Evolutionary conservation across 108 stramenopile species (phyloP).

Genomic region (Nitzschia putrida): DNA sequence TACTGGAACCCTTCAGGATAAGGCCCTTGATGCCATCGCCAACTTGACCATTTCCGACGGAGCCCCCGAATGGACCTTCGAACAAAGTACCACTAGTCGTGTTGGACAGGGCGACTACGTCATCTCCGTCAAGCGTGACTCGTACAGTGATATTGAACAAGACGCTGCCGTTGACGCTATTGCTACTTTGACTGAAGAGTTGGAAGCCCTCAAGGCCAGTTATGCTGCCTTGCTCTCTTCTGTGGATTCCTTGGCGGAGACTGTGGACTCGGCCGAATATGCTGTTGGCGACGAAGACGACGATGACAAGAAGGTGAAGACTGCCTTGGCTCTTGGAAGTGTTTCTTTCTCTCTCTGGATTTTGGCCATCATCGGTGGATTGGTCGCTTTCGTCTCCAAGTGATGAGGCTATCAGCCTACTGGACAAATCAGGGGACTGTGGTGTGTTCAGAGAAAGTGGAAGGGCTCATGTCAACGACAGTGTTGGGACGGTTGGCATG

Average conservation of each 20-base stretch:
- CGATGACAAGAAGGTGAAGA: constrained; percentile 21
- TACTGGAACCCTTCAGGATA: constrained; percentile 27
- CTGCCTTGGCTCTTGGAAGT: constrained; percentile 34
- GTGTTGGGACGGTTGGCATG: constrained; percentile 46
- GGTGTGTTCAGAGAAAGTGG: constrained; percentile 12
- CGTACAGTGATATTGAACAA: constrained; percentile 36
- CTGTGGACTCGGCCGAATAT: neutral
- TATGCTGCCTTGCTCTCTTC: neutral
- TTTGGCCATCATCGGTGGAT: constrained; percentile 21
- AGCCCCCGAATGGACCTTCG: constrained; percentile 38
- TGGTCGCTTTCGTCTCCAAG: constrained; percentile 26
- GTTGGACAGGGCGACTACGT: constrained; percentile 44
- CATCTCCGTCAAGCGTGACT: constrained; percentile 45
- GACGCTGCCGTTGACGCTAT: constrained; percentile 9
- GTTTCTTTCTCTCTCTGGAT: constrained; percentile 39
- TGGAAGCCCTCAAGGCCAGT: constrained; percentile 9
- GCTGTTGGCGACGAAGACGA: constrained; percentile 6
- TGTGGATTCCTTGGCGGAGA: neutral
- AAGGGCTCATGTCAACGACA: constrained; percentile 41
- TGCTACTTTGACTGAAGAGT: neutral
- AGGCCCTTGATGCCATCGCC: constrained; percentile 40
- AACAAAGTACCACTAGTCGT: constrained; percentile 19
- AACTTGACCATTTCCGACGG: constrained; percentile 12
- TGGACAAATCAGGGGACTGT: constrained; percentile 8
- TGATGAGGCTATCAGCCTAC: constrained; percentile 28